phyloP scores from a whole-genome alignment of 2,329 filamentous ascomycete species.

The Trichoderma gracile region DNA sequence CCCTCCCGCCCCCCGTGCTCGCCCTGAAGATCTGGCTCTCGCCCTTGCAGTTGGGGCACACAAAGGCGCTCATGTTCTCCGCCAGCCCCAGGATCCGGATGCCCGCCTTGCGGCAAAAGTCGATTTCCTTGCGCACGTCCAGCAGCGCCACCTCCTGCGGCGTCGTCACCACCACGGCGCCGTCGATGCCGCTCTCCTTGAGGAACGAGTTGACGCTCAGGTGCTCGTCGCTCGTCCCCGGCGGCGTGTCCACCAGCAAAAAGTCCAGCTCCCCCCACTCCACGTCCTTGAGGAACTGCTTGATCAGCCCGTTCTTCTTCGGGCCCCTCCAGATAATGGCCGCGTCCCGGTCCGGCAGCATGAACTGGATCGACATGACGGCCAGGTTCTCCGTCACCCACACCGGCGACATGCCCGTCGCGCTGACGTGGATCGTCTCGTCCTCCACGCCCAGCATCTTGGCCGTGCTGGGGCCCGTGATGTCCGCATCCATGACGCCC shows the following conservation, averaged over 20 bases:
- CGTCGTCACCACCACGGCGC: slow-evolving; percentile 89
- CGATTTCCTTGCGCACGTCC: slow-evolving; percentile 95
- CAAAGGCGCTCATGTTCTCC: slow-evolving; percentile 97
- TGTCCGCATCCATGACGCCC: slow-evolving; percentile 97
- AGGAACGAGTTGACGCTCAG: slow-evolving; percentile 89
- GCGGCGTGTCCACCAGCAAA: slow-evolving; percentile 90
- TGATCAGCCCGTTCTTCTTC: slow-evolving; percentile 98
- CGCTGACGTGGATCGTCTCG: slow-evolving; percentile 90
- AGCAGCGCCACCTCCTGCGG: slow-evolving; percentile 91
- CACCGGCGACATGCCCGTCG: slow-evolving; percentile 88
- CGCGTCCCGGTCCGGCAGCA: slow-evolving; percentile 90
- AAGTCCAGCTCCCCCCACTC: slow-evolving; percentile 97
- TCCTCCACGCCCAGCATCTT: slow-evolving; percentile 98
- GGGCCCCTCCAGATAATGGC: slow-evolving; percentile 96
- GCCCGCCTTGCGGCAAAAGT: slow-evolving; percentile 93
- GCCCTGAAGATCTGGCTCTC: slow-evolving; percentile 84
- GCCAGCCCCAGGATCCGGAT: slow-evolving; percentile 87
- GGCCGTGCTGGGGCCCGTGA: slow-evolving; percentile 92
- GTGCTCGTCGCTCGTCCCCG: slow-evolving; percentile 94
- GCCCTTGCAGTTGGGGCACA: slow-evolving; percentile 88
- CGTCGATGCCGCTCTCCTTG: slow-evolving; percentile 88
- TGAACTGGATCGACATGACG: slow-evolving; percentile 98
- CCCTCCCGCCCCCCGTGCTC: slow-evolving; percentile 82
- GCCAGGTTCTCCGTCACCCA: slow-evolving; percentile 94
- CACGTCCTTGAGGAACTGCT: slow-evolving; percentile 96